phyloP scores from a whole-genome alignment of 345 rosid species.

The Odontarrhena argentea region DNA sequence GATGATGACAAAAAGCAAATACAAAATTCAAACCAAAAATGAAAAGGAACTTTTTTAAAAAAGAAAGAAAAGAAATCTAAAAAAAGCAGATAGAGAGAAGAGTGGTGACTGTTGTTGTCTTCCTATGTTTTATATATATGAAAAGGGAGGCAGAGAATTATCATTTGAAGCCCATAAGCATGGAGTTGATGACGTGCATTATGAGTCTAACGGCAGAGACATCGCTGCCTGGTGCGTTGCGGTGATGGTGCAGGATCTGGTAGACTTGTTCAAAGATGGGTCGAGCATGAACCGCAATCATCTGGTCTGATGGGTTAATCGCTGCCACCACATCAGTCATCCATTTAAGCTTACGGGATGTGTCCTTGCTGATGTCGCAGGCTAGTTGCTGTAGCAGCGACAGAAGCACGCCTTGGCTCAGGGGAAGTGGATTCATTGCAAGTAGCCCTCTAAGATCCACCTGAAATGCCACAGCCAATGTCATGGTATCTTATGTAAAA shows the following conservation, averaged over 20 bases:
- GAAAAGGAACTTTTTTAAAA: background rate
- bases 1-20: background rate
- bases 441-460: conserved; percentile 67
- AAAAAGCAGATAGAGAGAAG: conserved; percentile 12
- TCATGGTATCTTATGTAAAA: background rate
- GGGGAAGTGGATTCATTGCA: conserved; percentile 56
- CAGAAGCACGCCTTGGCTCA: conserved; percentile 89
- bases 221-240: conserved; percentile 56
- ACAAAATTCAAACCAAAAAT: conserved; percentile 35
- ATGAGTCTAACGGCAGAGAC: conserved; percentile 58
- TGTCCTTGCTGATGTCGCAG: conserved; percentile 69
- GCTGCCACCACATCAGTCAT: conserved; percentile 78
- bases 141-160: background rate
- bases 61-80: conserved; percentile 1
- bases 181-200: conserved; percentile 71
- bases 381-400: conserved; percentile 86
- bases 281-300: conserved; percentile 57
- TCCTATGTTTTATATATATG: conserved; percentile 33
- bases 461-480: conserved; percentile 42
- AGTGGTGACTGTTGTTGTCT: conserved; percentile 6
- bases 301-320: conserved; percentile 72
- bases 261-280: conserved; percentile 82
- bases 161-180: conserved; percentile 65
- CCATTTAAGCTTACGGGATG: conserved; percentile 67
- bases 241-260: conserved; percentile 60